phyloP scores from a whole-genome alignment of 208 protist species.

The Leishmania braziliensis region DNA sequence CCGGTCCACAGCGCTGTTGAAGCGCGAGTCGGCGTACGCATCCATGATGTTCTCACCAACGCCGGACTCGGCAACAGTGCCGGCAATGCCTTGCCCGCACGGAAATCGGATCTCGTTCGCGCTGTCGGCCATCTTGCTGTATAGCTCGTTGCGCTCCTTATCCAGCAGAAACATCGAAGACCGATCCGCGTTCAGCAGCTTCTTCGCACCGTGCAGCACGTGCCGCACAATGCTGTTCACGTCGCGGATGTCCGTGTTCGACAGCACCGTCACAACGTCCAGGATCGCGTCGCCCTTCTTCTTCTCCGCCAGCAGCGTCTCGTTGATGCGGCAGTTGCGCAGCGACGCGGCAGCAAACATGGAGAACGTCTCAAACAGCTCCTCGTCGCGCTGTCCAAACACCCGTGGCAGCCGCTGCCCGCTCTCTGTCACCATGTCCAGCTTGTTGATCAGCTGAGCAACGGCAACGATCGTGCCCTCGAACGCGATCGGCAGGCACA shows the following conservation, averaged over 20 bases:
- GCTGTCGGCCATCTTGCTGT: conserved; percentile 73
- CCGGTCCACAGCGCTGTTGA: conserved; percentile 83
- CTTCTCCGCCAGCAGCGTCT: conserved; percentile 65
- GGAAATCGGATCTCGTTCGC: conserved; percentile 80
- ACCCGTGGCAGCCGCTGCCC: conserved; percentile 45
- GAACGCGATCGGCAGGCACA: conserved; percentile 73
- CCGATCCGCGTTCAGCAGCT: conserved; percentile 67
- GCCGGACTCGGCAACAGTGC: conserved; percentile 66
- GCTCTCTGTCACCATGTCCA: conserved; percentile 62
- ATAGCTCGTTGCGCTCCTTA: conserved; percentile 86
- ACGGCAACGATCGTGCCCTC: conserved; percentile 75
- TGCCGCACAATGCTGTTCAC: conserved; percentile 70
- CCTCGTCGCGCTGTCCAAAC: conserved; percentile 66
- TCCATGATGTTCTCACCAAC: conserved; percentile 74
- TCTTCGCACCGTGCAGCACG: conserved; percentile 74
- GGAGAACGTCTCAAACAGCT: conserved; percentile 72
- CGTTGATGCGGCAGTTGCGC: conserved; percentile 74
- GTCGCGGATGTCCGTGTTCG: conserved; percentile 77
- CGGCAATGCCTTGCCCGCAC: conserved; percentile 75
- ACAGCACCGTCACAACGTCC: conserved; percentile 70
- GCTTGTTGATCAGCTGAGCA: conserved; percentile 81
- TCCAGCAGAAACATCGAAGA: conserved; percentile 80
- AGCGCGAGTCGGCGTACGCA: conserved; percentile 72
- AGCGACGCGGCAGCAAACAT: conserved; percentile 75
- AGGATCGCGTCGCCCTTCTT: conserved; percentile 73